Conservation (phyloP, 495 filamentous ascomycete species). For the Daldinia decipiens region DNA sequence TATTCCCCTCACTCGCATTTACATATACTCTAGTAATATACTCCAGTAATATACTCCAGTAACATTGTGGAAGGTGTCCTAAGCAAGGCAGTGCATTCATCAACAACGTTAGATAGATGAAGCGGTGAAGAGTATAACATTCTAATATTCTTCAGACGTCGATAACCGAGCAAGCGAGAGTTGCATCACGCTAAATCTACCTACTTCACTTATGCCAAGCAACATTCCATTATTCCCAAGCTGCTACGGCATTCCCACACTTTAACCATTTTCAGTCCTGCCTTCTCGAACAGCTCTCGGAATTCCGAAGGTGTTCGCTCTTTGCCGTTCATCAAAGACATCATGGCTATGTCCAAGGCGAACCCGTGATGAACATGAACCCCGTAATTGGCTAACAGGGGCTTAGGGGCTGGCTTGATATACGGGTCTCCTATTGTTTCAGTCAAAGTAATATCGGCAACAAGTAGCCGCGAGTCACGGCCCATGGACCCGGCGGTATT, state of each 20-base stretch:
- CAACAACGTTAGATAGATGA: conserved; percentile 20
- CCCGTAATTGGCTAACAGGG: conserved; percentile 53
- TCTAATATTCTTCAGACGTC: conserved; percentile 15
- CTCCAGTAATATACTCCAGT: conserved; percentile 30
- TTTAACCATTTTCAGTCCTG: conserved; percentile 40
- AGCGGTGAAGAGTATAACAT: conserved; percentile 38
- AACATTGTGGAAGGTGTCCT: conserved; percentile 27
- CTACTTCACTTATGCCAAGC: conserved; percentile 21
- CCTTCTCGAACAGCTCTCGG: conserved; percentile 34
- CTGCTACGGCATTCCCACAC: conserved; percentile 40
- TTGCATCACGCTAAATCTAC: conserved; percentile 1
- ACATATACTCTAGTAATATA: conserved; percentile 4
- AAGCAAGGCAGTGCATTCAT: conserved; percentile 32
- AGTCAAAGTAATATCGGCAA: conserved; percentile 55
- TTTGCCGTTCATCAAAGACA: conserved; percentile 53
- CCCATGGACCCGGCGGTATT: conserved; percentile 46
- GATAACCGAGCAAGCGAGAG: conserved; percentile 16
- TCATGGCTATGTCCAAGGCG: conserved; percentile 52
- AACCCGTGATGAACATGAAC: conserved; percentile 48
- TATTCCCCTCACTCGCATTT: conserved; percentile 3
- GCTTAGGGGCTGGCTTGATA: conserved; percentile 47
- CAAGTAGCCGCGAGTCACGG: conserved; percentile 50
- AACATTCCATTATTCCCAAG: conserved; percentile 41
- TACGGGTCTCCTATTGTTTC: conserved; percentile 50
- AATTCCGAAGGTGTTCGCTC: conserved; percentile 54